Percentiles rank a stretch among this genome's conserved stretches.
These are phyloP conservation scores for Juncus effusus DNA, from an alignment of 176 grass and related monocot genomes.

Conservation along the genomic window DNA sequence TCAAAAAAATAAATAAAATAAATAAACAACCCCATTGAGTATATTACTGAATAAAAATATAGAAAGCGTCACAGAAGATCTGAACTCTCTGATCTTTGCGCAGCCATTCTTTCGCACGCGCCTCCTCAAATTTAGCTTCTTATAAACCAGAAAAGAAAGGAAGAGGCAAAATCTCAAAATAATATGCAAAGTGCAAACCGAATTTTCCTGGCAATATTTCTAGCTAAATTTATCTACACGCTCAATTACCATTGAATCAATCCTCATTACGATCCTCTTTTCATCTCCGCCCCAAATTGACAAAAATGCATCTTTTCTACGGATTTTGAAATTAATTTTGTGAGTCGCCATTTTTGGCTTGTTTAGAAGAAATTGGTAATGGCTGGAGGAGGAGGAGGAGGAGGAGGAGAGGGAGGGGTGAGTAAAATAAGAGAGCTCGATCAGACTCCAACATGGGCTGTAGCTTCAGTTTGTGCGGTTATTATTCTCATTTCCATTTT, in stretches of 20 bases:
- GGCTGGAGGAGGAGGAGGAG: constrained; percentile 21
- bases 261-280: constrained; percentile 4
- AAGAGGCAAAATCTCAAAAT: not conserved
- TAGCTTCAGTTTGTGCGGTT: constrained; percentile 54
- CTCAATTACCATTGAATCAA: constrained; percentile 8
- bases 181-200: constrained; percentile 10
- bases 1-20: not conserved
- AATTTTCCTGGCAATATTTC: not conserved
- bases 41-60: not conserved
- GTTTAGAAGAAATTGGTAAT: constrained; percentile 9
- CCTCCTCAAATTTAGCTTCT: not conserved
- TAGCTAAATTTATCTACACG: constrained; percentile 14
- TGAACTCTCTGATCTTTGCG: not conserved
- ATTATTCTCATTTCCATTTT: constrained; percentile 68
- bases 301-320: constrained; percentile 19
- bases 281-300: constrained; percentile 10
- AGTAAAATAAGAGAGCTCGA: constrained; percentile 47
- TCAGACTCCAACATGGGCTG: constrained; percentile 89
- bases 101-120: constrained; percentile 15
- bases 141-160: constrained; percentile 8
- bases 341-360: constrained; percentile 5
- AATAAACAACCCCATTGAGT: too few relatives aligned
- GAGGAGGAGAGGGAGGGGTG: not conserved
- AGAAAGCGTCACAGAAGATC: not conserved
- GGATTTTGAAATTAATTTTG: constrained; percentile 10